Percentiles rank a stretch among this genome's conserved stretches.
Evolutionary conservation across 257 asterid species (phyloP).

Genomic region (Solanum sitiens): DNA sequence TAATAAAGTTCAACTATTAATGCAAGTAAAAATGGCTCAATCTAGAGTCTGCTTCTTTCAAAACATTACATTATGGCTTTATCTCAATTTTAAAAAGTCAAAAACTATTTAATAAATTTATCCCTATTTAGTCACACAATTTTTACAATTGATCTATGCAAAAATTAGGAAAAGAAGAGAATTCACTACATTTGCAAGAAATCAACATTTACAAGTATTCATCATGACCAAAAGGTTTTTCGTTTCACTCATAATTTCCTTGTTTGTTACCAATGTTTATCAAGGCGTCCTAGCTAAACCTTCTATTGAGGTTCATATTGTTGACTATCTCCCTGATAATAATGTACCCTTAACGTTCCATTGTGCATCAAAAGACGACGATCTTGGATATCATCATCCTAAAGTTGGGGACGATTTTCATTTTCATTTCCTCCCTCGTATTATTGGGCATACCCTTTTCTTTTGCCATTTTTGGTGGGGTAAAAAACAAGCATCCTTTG

Average conservation of each 20-base stretch:
- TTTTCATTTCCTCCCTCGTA: not conserved
- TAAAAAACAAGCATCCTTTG: not conserved
- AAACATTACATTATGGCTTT: not conserved
- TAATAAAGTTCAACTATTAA: not conserved
- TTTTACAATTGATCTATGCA: not conserved
- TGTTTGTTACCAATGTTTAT: not conserved
- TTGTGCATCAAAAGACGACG: not conserved
- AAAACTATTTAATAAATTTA: not conserved
- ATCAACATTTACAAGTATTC: not conserved
- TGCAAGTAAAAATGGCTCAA: not conserved
- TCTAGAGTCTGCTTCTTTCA: not conserved
- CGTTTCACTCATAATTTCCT: not conserved
- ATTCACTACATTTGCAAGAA: not conserved
- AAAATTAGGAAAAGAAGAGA: not conserved
- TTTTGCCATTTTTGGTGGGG: not conserved
- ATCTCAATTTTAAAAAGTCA: not conserved
- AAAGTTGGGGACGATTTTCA: not conserved
- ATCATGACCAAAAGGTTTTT: not conserved
- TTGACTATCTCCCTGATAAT: not conserved
- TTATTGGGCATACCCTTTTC: not conserved
- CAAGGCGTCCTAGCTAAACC: not conserved
- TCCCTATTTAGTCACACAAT: not conserved
- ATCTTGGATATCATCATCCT: not conserved
- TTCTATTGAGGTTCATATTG: not conserved
- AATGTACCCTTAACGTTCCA: not conserved